These are phyloP conservation scores for Orbilia javanica DNA, from an alignment of 2,329 filamentous ascomycete genomes.

Conservation along the genomic window DNA sequence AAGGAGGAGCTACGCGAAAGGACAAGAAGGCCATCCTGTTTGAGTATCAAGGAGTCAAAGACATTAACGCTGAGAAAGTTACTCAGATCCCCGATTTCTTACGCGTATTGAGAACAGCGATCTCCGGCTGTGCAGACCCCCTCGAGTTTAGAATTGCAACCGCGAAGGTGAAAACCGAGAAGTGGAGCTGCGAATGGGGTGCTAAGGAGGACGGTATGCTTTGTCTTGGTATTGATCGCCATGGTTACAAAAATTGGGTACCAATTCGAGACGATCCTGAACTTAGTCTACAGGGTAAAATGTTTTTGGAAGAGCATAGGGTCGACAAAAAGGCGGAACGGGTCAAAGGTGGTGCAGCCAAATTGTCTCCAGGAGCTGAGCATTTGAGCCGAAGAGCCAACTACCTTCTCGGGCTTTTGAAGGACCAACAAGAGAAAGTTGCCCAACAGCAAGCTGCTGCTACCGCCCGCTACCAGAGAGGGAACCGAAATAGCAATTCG, in stretches of 20 bases:
- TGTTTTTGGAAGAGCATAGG: slow-evolving; percentile 97
- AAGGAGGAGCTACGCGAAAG: slow-evolving; percentile 81
- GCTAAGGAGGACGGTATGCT: slow-evolving; percentile 97
- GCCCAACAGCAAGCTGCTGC: slow-evolving; percentile 76
- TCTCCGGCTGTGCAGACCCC: slow-evolving; percentile 74
- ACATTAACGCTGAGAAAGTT: slow-evolving; percentile 94
- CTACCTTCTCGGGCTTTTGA: slow-evolving; percentile 93
- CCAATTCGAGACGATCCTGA: slow-evolving; percentile 93
- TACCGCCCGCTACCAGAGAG: slow-evolving; percentile 53
- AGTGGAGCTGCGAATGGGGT: slow-evolving; percentile 90
- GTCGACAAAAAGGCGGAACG: slow-evolving; percentile 97
- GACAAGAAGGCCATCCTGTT: slow-evolving; percentile 97
- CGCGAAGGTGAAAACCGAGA: slow-evolving; percentile 82
- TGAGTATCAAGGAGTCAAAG: slow-evolving; percentile 91
- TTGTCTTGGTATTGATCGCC: slow-evolving; percentile 88
- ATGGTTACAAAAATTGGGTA: slow-evolving; percentile 95
- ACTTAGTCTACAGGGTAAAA: slow-evolving; percentile 86
- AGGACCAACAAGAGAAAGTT: slow-evolving; percentile 83
- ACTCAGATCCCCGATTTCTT: slow-evolving; percentile 91
- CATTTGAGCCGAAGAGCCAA: slow-evolving; percentile 95
- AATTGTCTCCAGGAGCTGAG: slow-evolving; percentile 81
- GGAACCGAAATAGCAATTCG: slow-evolving; percentile 56
- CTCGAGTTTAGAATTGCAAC: slow-evolving; percentile 87
- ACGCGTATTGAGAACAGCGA: slow-evolving; percentile 81
- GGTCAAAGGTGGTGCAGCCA: slow-evolving; percentile 73